Evolutionary conservation across 352 stramenopile genomes (phyloP).

Genomic region (Globisporangium polare): DNA sequence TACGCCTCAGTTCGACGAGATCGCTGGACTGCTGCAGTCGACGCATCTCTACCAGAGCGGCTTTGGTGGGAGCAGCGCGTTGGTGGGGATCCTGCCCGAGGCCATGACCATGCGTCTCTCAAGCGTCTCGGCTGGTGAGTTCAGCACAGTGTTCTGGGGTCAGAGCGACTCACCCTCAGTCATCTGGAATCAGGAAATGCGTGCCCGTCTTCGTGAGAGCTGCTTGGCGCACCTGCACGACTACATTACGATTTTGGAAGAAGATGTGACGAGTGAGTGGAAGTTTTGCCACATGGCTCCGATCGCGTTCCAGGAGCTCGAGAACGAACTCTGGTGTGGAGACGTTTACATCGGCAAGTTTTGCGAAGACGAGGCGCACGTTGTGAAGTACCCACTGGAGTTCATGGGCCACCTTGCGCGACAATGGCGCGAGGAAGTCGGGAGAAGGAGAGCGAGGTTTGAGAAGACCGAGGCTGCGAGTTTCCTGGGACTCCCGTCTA

Average conservation of each 20-base stretch:
- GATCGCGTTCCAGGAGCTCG: conserved; percentile 86
- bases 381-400: conserved; percentile 79
- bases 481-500: conserved; percentile 28
- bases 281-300: conserved; percentile 91
- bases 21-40: conserved; percentile 62
- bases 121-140: conserved; percentile 71
- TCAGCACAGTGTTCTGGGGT: conserved; percentile 87
- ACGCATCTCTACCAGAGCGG: conserved; percentile 56
- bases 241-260: conserved; percentile 83
- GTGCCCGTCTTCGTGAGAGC: conserved; percentile 82
- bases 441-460: conserved; percentile 25
- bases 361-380: conserved; percentile 82
- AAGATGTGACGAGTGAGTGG: conserved; percentile 88
- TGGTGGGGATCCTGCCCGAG: conserved; percentile 86
- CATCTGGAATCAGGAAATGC: conserved; percentile 94
- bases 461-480: conserved; percentile 35
- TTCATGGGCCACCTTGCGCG: conserved; percentile 83
- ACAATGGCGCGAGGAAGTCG: conserved; percentile 76
- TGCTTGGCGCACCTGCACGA: conserved; percentile 91
- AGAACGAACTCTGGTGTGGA: conserved; percentile 92
- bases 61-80: conserved; percentile 52
- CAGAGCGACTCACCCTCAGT: conserved; percentile 88
- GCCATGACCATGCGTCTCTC: conserved; percentile 89
- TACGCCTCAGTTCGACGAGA: conserved; percentile 44
- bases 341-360: conserved; percentile 93